Conservation (phyloP, 495 filamentous ascomycete species). For the Neurospora sp. region DNA sequence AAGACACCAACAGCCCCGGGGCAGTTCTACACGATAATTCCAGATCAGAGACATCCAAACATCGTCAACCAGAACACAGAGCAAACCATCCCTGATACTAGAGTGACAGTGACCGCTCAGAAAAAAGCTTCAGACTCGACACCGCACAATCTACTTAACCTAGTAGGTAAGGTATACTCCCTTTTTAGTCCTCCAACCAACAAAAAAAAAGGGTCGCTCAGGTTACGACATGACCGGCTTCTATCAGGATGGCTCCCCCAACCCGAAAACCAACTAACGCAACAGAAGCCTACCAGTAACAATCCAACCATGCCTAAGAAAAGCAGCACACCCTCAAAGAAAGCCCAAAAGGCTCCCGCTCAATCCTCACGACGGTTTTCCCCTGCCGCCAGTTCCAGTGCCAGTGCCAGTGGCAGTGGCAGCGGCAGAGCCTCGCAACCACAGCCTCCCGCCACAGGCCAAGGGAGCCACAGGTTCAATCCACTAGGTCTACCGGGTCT, state of each 20-base stretch:
- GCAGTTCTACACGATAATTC: not conserved
- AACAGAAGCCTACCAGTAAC: not conserved
- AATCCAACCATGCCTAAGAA: not conserved
- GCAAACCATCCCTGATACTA: not conserved
- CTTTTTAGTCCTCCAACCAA: not conserved
- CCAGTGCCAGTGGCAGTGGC: not conserved
- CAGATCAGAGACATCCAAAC: not conserved
- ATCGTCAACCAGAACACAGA: not conserved
- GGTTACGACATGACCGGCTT: not conserved
- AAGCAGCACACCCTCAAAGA: not conserved
- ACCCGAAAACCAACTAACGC: not conserved
- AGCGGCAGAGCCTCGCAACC: not conserved
- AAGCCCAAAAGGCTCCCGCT: not conserved
- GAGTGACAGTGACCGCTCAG: not conserved
- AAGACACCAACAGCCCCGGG: not conserved
- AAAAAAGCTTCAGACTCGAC: not conserved
- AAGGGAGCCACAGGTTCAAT: too few relatives aligned
- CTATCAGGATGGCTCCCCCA: not conserved
- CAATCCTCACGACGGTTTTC: not conserved
- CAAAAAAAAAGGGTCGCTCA: not conserved
- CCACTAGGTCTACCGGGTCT: too few relatives aligned
- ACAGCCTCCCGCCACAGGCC: not conserved
- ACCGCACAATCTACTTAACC: not conserved
- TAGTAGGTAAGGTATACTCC: not conserved
- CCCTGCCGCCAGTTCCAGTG: not conserved